Conservation (phyloP, 2,329 filamentous ascomycete species). For the Botrytis tulipae region DNA sequence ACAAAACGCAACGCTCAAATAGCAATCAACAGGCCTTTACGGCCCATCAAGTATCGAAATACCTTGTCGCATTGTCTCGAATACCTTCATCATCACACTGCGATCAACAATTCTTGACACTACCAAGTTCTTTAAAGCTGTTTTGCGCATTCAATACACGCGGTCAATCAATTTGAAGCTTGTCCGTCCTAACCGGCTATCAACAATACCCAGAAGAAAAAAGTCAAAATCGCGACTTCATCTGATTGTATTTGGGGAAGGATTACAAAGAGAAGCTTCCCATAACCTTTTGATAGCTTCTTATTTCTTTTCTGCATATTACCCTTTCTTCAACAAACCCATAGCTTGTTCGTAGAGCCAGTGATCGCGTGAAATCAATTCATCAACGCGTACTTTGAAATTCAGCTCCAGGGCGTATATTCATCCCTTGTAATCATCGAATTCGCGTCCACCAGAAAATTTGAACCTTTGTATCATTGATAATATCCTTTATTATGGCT, state of each 20-base stretch:
- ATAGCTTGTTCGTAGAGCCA: constrained; percentile 39
- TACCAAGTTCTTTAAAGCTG: not conserved
- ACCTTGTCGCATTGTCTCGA: not conserved
- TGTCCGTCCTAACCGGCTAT: not conserved
- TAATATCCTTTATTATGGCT: constrained; percentile 46
- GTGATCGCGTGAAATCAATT: constrained; percentile 37
- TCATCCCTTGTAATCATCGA: constrained; percentile 33
- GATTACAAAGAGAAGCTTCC: constrained; percentile 13
- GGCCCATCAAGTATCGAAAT: not conserved
- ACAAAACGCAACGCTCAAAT: not conserved
- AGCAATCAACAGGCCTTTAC: not conserved
- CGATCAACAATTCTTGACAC: not conserved
- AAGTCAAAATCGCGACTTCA: constrained; percentile 5
- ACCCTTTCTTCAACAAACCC: constrained; percentile 22
- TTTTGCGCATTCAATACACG: not conserved
- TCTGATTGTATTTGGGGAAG: not conserved
- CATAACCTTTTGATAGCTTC: constrained; percentile 10
- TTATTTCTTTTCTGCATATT: constrained; percentile 10
- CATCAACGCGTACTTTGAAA: constrained; percentile 35
- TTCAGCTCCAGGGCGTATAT: constrained; percentile 27
- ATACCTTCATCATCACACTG: not conserved
- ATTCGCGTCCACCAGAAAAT: constrained; percentile 26
- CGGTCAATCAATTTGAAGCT: constrained; percentile 1
- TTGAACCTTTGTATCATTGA: constrained; percentile 32
- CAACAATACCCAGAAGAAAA: not conserved